Evolutionary conservation across 163 green algal genomes (phyloP), one percentile per base, ranked within the genome.

Genomic region (Scenedesmus sp.): DNA sequence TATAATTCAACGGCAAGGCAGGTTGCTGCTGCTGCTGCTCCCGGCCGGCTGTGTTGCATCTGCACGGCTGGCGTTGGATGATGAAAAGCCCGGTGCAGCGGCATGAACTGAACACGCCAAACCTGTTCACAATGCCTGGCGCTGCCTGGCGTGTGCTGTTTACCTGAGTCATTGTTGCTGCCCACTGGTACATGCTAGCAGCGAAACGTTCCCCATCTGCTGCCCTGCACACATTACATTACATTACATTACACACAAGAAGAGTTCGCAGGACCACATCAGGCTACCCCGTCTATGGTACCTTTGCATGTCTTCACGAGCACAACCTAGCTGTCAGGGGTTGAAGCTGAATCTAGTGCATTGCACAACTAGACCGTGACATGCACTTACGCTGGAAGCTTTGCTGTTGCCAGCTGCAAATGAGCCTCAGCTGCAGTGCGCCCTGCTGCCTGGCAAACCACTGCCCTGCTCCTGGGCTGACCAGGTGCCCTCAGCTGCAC

Each of bases 371-470:
- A 40, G n/a, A 22, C 43, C n/a, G 33, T 42, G 12, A 43, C 18
- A 16, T 0, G 1, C 15, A 56, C 89, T 85, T 37, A 94, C 92
- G 37, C 18, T 4, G 92, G 92, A 15, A 94, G 86, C 81, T 93
- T 93, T 9, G 92, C 92, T 24, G 93, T 95, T n/a, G 86, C 93
- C 9, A 95, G 73, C 72, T 95, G 93, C 26, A 95, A 40, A 76
- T 93, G 90, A 0, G 87, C 83, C 44, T 93, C 85, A 49, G 35
- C 51, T 35, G 73, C 73, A 13, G 73, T 82, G 35, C 37, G 73
- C 37, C 10, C 73, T 51, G 73, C 73, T 82, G 73, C 35, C 35
- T 51, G 35, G 65, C 65, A 76, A 15, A 76, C 30, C 24, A 76
- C 65, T 76, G 65, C 30, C 65, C 65, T 76, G 65, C 15, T 40